Evolutionary conservation across 2,329 filamentous ascomycete species (phyloP), one percentile per base, ranked within the genome.

Genomic region (Coniochaeta ligniaria): DNA sequence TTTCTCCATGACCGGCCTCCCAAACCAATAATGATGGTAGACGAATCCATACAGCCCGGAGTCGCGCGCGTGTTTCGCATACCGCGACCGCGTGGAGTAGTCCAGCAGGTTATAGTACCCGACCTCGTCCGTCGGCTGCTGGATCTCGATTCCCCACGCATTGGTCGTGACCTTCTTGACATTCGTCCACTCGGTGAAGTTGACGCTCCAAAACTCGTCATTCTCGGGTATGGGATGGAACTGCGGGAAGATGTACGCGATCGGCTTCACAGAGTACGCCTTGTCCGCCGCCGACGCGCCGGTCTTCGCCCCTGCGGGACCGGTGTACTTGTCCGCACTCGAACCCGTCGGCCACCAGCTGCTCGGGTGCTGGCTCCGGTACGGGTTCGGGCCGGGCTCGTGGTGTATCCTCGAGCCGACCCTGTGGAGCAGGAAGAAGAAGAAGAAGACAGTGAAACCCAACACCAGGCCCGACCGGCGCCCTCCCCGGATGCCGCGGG

Each of bases 1-100:
- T 41, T 57, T 55, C 31, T 60, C 59, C 61, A 62, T 62, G 16
- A 62, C 61, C 16, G 61, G 61, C n/a, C 60, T 33, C 11, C 59
- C 59, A 47, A 62, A 62, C 61, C 61, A 62, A 56, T 62, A 62
- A 36, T 62, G 61, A 38, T 62, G 61, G 47, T 60, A 62, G 1
- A 36, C 47, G 38, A 62, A 28, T 14, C 61, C 61, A 14, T 62
- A 52, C 8, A 62, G 26, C 20, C 61, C 61, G 24, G 31, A 35
- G 31, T 63, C 61, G 28, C 33, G 54, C 8, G 57, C n/a, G 12
- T 59, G 36, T n/a, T 55, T 52, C 31, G 50, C 59, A 31, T 60
- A 58, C 6, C 61, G 61, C 43, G 17, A 24, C 6, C 61, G 56
- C 11, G 50, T 55, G 5, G 50, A 55, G 50, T 55, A 55, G 26